Evolutionary conservation across 495 filamentous ascomycete genomes (phyloP).

Genomic region (Hapsidospora chrysogenum): DNA sequence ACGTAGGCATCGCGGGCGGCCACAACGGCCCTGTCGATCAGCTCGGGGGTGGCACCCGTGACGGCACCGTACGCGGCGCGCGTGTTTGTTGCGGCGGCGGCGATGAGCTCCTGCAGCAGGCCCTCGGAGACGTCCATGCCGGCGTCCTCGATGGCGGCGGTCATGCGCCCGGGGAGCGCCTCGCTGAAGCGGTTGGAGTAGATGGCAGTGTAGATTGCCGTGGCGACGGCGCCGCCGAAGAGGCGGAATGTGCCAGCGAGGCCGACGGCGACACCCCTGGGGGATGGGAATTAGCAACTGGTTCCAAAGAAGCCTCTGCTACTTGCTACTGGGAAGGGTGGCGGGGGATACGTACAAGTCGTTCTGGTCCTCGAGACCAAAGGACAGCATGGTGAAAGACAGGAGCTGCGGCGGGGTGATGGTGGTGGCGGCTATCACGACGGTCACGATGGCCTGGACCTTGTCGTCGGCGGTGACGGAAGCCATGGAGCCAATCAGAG

Average conservation of each 20-base stretch:
- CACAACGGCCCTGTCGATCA: constrained; percentile 12
- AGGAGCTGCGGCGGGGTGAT: constrained; percentile 5
- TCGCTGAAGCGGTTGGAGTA: constrained; percentile 15
- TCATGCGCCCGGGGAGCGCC: constrained; percentile 11
- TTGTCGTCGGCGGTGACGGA: constrained; percentile 7
- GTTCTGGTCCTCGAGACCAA: constrained; percentile 1
- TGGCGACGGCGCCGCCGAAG: constrained; percentile 4
- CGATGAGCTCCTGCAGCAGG: constrained; percentile 13
- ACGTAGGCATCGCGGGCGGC: constrained; percentile 5
- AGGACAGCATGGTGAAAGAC: constrained; percentile 10
- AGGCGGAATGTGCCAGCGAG: constrained; percentile 4
- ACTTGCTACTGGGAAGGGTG: neutral
- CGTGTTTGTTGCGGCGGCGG: constrained; percentile 10
- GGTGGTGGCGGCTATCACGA: neutral
- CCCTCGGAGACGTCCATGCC: constrained; percentile 11
- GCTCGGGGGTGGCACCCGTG: constrained; percentile 17
- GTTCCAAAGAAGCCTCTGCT: too few relatives aligned
- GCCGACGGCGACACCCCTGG: constrained; percentile 2
- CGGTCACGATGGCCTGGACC: constrained; percentile 7
- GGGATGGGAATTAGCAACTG: neutral
- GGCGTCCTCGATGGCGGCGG: constrained; percentile 16
- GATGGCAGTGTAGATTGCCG: constrained; percentile 25
- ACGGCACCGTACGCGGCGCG: constrained; percentile 11
- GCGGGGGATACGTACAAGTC: neutral
- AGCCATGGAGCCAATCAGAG: constrained; percentile 12